These are phyloP conservation scores for Nakazawaea peltata DNA, from an alignment of 805 yeast genomes.

Conservation along the genomic window DNA sequence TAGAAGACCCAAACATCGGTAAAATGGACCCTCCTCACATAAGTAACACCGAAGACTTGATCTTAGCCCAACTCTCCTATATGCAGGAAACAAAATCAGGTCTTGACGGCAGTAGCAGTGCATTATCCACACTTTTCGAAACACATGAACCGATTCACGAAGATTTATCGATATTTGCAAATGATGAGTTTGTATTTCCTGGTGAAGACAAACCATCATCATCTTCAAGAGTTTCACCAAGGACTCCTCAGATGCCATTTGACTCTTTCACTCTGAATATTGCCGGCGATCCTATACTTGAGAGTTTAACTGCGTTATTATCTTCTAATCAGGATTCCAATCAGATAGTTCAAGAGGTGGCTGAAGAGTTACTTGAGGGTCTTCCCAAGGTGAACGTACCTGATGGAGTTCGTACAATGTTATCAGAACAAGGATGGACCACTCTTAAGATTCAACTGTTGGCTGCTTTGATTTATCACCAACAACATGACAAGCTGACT, in stretches of 20 bases:
- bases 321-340: constrained; percentile 1
- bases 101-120: no score
- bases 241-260: no score
- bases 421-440: constrained; percentile 58
- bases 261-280: no score
- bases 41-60: no score
- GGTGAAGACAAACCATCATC: constrained; percentile 77
- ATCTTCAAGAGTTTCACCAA: no score
- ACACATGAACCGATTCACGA: no score
- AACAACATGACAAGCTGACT: constrained; percentile 20
- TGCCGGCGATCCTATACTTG: constrained; percentile 12
- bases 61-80: no score
- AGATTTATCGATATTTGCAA: constrained; percentile 80
- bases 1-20: no score
- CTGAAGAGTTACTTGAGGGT: constrained; percentile 14
- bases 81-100: no score
- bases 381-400: constrained; percentile 66
- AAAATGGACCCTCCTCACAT: no score
- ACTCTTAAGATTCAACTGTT: constrained; percentile 66
- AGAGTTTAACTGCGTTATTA: constrained; percentile 1
- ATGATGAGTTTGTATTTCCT: constrained; percentile 70
- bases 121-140: no score
- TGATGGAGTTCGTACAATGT: constrained; percentile 57
- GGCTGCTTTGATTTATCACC: constrained; percentile 66
- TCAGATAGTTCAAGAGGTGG: not conserved